phyloP scores from a whole-genome alignment of 306 rosid genomes.

The Fagus crenata region DNA sequence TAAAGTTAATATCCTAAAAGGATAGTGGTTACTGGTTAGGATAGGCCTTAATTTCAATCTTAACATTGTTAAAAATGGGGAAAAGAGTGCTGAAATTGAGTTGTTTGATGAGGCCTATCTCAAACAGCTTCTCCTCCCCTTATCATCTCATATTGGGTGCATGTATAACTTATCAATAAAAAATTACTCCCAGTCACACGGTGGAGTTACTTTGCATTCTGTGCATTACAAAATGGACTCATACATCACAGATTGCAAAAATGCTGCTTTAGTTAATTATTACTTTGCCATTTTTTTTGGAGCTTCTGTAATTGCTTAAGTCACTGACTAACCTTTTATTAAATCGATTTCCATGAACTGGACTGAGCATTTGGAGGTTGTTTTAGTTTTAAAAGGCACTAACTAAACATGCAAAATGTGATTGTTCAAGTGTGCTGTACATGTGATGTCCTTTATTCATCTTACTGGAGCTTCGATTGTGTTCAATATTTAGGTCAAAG shows the following conservation, averaged over 20 bases:
- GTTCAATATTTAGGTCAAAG: conserved; percentile 24
- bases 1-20: too few relatives aligned
- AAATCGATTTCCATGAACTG: neutral
- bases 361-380: neutral
- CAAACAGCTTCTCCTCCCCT: too few relatives aligned
- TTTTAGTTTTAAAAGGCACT: neutral
- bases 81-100: too few relatives aligned
- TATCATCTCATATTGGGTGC: too few relatives aligned
- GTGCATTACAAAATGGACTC: neutral
- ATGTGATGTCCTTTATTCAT: neutral
- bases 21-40: too few relatives aligned
- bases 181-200: neutral
- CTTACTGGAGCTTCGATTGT: neutral
- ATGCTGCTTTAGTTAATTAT: neutral
- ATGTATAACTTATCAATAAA: too few relatives aligned
- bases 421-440: neutral
- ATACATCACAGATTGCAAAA: neutral
- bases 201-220: neutral
- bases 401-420: neutral
- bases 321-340: neutral
- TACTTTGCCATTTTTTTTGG: neutral
- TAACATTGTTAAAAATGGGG: too few relatives aligned
- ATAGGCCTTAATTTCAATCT: too few relatives aligned
- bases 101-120: too few relatives aligned
- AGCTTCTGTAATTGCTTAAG: neutral